These are phyloP conservation scores for Clohesyomyces aquaticus DNA, from an alignment of 495 filamentous ascomycete genomes.

Conservation along the genomic window DNA sequence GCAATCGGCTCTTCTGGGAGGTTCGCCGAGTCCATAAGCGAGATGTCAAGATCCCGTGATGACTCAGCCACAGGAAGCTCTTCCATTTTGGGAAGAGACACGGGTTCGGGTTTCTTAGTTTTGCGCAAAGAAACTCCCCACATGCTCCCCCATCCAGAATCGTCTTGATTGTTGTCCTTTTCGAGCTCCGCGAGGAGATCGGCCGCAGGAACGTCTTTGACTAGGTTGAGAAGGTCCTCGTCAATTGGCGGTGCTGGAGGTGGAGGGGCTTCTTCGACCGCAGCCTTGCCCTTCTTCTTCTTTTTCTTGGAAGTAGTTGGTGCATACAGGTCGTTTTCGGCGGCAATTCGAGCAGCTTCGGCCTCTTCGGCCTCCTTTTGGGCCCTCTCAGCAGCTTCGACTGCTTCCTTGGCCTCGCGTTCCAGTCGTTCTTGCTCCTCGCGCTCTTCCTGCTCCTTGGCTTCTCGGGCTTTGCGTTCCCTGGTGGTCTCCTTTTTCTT, in stretches of 20 bases:
- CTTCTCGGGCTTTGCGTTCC: conserved; percentile 20
- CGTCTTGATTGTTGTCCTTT: conserved; percentile 23
- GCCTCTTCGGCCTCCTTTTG: conserved; percentile 38
- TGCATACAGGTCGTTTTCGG: conserved; percentile 45
- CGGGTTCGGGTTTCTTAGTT: conserved; percentile 26
- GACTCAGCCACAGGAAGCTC: conserved; percentile 21
- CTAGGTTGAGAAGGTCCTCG: conserved; percentile 37
- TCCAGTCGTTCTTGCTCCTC: conserved; percentile 32
- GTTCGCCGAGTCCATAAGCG: conserved; percentile 25
- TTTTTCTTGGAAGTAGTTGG: conserved; percentile 41
- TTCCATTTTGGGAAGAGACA: conserved; percentile 17
- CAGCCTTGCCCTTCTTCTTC: conserved; percentile 40
- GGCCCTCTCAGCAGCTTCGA: conserved; percentile 33
- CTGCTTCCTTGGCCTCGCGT: conserved; percentile 38
- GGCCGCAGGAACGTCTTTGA: conserved; percentile 27
- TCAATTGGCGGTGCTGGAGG: conserved; percentile 24
- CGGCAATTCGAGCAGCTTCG: conserved; percentile 41
- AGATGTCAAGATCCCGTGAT: conserved; percentile 15
- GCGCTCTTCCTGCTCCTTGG: conserved; percentile 23
- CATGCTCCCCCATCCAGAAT: conserved; percentile 32
- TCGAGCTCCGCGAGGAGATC: conserved; percentile 36
- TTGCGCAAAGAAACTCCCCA: conserved; percentile 40
- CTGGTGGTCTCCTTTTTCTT: conserved; percentile 34
- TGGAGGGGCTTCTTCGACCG: conserved; percentile 26
- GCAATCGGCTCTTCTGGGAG: conserved; percentile 26